These are phyloP conservation scores for Schizophyllum amplum DNA, from an alignment of 1,284 basidiomycete genomes.

Conservation along the genomic window DNA sequence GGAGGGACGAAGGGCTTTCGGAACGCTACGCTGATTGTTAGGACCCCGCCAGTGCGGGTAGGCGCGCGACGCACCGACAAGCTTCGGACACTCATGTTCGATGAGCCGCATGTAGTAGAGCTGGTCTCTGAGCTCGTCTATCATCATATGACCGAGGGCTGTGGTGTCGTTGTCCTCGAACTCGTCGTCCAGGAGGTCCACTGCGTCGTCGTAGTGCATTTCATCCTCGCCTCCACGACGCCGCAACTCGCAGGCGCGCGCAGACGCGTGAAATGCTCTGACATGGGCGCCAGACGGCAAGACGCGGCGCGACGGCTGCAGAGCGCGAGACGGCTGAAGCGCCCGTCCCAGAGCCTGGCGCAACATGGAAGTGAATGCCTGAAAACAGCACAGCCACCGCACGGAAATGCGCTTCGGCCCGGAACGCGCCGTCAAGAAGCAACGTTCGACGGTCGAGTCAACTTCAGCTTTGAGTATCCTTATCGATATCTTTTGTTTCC, in stretches of 20 bases:
- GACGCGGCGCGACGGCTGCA: too few relatives aligned
- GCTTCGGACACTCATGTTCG: constrained; percentile 77
- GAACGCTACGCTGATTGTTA: constrained; percentile 43
- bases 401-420: too few relatives aligned
- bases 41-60: too few relatives aligned
- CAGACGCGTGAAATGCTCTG: constrained; percentile 16
- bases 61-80: constrained; percentile 67
- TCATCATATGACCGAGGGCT: constrained; percentile 56
- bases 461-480: too few relatives aligned
- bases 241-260: constrained; percentile 18
- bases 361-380: too few relatives aligned
- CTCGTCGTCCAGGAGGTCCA: constrained; percentile 30
- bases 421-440: too few relatives aligned
- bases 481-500: too few relatives aligned
- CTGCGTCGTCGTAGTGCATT: constrained; percentile 27
- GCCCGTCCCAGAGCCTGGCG: too few relatives aligned
- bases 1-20: constrained; percentile 71
- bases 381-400: too few relatives aligned
- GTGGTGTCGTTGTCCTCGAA: constrained; percentile 56
- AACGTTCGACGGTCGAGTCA: too few relatives aligned
- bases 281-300: background rate
- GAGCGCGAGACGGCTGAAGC: too few relatives aligned
- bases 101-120: constrained; percentile 74
- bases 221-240: constrained; percentile 30
- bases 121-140: constrained; percentile 62